Conservation (phyloP, 208 protist genomes). For the Acanthamoeba culbertsoni region DNA sequence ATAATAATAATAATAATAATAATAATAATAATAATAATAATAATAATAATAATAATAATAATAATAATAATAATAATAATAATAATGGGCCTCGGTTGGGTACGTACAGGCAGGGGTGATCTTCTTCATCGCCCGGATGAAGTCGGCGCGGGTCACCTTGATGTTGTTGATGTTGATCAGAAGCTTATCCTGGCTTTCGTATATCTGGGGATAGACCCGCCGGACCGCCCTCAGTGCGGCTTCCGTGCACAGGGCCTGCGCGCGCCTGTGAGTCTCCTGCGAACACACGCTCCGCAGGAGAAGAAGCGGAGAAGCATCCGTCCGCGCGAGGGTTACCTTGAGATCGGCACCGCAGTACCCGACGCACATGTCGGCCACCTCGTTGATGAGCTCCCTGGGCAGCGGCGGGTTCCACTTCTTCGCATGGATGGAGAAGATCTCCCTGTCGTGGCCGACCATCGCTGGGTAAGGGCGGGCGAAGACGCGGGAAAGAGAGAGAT, state of each 20-base stretch:
- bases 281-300: not conserved
- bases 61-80: not conserved
- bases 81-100: not conserved
- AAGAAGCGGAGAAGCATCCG: not conserved
- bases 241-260: conserved; percentile 79
- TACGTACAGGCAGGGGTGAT: conserved; percentile 20
- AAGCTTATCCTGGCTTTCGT: conserved; percentile 54
- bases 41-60: not conserved
- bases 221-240: conserved; percentile 73
- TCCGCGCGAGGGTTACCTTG: conserved; percentile 49
- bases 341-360: conserved; percentile 85
- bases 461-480: no score
- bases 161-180: conserved; percentile 43
- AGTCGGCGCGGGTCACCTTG: conserved; percentile 22
- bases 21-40: no score
- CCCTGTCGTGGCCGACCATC: not conserved
- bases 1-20: no score
- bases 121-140: conserved; percentile 56
- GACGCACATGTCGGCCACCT: conserved; percentile 57
- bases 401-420: conserved; percentile 74
- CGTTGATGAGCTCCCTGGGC: not conserved
- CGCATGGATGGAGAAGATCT: conserved; percentile 76
- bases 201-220: conserved; percentile 67
- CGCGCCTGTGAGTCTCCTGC: not conserved
- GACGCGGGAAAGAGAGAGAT: not conserved